Conservation (phyloP, 2,329 filamentous ascomycete genomes). For the Beauveria varroae region DNA sequence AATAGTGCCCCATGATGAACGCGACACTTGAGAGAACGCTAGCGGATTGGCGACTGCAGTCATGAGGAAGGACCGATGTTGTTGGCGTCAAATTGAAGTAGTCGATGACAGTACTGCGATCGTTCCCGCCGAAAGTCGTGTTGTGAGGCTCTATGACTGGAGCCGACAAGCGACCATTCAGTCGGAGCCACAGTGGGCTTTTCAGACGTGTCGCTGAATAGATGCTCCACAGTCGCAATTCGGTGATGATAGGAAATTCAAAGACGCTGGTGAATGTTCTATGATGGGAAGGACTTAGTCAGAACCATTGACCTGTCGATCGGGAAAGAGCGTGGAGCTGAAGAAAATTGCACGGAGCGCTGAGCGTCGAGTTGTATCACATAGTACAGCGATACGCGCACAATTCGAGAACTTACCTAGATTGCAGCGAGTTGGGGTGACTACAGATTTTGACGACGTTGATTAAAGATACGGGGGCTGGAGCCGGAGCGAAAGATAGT, state of each 20-base stretch:
- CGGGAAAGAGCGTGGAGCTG: neutral
- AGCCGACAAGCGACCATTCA: constrained; percentile 10
- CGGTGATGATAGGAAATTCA: neutral
- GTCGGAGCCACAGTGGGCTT: constrained; percentile 4
- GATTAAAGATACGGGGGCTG: constrained; percentile 8
- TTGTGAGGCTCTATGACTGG: neutral
- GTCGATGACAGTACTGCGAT: constrained; percentile 14
- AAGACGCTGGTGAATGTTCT: constrained; percentile 2
- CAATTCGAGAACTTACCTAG: neutral
- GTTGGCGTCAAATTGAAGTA: constrained; percentile 16
- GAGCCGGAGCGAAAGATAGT: constrained; percentile 7
- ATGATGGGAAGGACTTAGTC: constrained; percentile 1
- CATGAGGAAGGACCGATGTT: constrained; percentile 40
- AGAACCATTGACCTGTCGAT: neutral
- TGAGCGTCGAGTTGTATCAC: neutral
- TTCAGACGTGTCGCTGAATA: neutral
- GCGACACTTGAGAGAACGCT: constrained; percentile 55
- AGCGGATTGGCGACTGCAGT: constrained; percentile 61
- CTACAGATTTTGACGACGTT: neutral
- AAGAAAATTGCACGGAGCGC: constrained; percentile 1
- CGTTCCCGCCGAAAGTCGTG: constrained; percentile 3
- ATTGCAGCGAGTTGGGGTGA: neutral
- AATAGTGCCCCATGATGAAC: constrained; percentile 56
- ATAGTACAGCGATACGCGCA: neutral
- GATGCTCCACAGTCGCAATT: neutral